A percentile compares a stretch with the other conserved stretches of the same genome.
Evolutionary conservation across 228 moss, liverwort and hornwort genomes (phyloP).

Genomic region (Sphagnum magellanicum): DNA sequence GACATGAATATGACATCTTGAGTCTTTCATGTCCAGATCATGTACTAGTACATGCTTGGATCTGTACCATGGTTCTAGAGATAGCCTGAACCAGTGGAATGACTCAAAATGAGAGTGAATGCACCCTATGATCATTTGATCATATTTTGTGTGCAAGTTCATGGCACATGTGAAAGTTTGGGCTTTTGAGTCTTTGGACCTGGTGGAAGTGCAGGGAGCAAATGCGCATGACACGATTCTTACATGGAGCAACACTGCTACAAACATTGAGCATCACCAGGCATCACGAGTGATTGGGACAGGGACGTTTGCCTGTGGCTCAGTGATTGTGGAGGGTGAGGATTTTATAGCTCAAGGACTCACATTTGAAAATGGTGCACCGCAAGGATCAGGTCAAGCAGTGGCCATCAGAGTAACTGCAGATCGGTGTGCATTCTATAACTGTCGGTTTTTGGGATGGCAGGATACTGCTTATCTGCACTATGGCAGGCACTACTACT

Average conservation of each 20-base stretch:
- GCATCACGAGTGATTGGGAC: slow-evolving; percentile 59
- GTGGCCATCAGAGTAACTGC: slow-evolving; percentile 93
- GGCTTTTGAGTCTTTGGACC: not conserved
- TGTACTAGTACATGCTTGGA: too few relatives aligned
- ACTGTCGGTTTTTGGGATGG: slow-evolving; percentile 87
- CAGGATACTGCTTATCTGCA: slow-evolving; percentile 96
- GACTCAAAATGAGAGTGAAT: too few relatives aligned
- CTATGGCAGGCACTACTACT: slow-evolving; percentile 72
- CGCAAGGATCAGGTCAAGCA: slow-evolving; percentile 87
- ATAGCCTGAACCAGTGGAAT: too few relatives aligned
- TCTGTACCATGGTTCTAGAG: too few relatives aligned
- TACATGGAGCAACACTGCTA: slow-evolving; percentile 89
- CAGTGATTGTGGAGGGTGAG: slow-evolving; percentile 84
- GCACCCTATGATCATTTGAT: too few relatives aligned
- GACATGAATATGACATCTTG: too few relatives aligned
- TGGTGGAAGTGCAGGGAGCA: slow-evolving; percentile 27
- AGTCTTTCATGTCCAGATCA: too few relatives aligned
- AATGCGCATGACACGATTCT: slow-evolving; percentile 60
- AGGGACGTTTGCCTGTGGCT: slow-evolving; percentile 79
- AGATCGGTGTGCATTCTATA: slow-evolving; percentile 87
- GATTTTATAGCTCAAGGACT: slow-evolving; percentile 85
- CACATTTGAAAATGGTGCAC: slow-evolving; percentile 85
- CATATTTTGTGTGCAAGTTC: too few relatives aligned
- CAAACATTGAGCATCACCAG: slow-evolving; percentile 72
- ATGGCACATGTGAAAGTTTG: too few relatives aligned